Evolutionary conservation across 768 basidiomycete species (phyloP).

Genomic region (Hericium alpestre): DNA sequence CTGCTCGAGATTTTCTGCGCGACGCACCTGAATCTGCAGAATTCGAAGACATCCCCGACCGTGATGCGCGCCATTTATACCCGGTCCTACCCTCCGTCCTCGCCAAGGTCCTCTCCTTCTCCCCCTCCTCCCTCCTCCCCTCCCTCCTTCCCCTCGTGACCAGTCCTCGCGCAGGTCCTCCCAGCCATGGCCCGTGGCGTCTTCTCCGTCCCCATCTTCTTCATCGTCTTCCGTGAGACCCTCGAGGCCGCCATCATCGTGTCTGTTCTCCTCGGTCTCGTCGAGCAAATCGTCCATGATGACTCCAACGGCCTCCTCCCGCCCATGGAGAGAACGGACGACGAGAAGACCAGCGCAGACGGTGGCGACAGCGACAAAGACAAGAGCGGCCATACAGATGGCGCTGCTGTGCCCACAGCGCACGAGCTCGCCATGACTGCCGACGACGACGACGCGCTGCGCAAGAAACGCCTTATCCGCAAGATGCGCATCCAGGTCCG

Average conservation of each 20-base stretch:
- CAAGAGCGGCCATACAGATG: neutral
- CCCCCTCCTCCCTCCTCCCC: neutral
- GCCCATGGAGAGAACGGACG: neutral
- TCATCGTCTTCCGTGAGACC: conserved; percentile 93
- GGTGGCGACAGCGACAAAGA: conserved; percentile 1
- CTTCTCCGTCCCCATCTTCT: conserved; percentile 89
- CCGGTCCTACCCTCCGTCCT: conserved; percentile 1
- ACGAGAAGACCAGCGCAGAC: conserved; percentile 1
- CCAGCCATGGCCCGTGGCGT: conserved; percentile 54
- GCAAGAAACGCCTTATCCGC: conserved; percentile 38
- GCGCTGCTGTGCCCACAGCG: neutral
- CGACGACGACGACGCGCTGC: conserved; percentile 9
- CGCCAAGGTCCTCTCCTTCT: neutral
- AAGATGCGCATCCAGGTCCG: conserved; percentile 61
- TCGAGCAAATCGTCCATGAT: conserved; percentile 65
- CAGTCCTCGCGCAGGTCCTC: neutral
- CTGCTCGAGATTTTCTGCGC: neutral
- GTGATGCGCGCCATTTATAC: conserved; percentile 8
- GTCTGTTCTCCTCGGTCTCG: conserved; percentile 82
- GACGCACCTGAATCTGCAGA: neutral
- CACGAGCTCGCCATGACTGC: conserved; percentile 1
- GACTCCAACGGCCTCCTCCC: neutral
- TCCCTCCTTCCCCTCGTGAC: neutral
- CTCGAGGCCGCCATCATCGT: conserved; percentile 89
- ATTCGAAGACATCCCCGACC: conserved; percentile 1